phyloP scores from a whole-genome alignment of 257 asterid genomes.

The Jacaranda copaia region DNA sequence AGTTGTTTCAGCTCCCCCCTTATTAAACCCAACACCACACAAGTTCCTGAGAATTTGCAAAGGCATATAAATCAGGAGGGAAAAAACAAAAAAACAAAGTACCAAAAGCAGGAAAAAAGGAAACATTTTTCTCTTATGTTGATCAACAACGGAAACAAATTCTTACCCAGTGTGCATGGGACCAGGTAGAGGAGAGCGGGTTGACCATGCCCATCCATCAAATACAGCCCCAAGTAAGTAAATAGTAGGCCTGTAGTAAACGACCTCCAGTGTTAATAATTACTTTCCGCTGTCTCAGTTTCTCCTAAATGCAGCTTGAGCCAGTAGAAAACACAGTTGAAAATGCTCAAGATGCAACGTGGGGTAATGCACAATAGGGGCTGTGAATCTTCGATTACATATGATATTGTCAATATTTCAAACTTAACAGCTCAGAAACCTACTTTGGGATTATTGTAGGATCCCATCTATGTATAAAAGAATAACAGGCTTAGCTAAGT shows the following conservation, averaged over 20 bases:
- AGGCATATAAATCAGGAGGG: background rate
- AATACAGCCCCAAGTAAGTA: conserved; percentile 81
- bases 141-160: conserved; percentile 16
- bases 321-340: background rate
- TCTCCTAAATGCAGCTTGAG: conserved; percentile 17
- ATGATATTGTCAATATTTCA: background rate
- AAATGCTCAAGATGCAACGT: background rate
- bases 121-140: background rate
- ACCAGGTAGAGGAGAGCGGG: conserved; percentile 97
- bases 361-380: background rate
- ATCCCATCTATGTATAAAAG: background rate
- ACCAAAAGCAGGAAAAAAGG: background rate
- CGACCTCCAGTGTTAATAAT: conserved; percentile 19
- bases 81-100: background rate
- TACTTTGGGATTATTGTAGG: background rate
- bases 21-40: conserved; percentile 70
- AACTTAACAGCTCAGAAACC: background rate
- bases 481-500: background rate
- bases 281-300: background rate
- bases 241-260: conserved; percentile 71
- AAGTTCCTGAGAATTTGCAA: conserved; percentile 60
- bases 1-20: conserved; percentile 80
- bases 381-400: background rate
- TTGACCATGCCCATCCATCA: conserved; percentile 93
- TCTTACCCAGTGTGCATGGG: conserved; percentile 87